A percentile compares a stretch with the other conserved stretches of the same genome.
phyloP scores from a whole-genome alignment of 108 stramenopile species.

The Fistulifera solaris region DNA sequence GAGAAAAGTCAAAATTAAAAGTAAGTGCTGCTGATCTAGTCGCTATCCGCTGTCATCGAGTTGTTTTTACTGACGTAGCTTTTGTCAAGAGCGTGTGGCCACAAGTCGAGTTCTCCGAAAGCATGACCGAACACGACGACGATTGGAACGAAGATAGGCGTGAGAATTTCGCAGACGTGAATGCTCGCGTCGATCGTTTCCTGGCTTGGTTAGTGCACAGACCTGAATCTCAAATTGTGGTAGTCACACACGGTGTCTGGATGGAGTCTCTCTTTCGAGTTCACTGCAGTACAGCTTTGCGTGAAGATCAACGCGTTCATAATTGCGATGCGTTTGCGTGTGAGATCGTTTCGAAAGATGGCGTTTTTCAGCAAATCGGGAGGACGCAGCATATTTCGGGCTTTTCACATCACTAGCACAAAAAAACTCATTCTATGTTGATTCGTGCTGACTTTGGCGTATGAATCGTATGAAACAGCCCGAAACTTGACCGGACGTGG shows the following conservation, averaged over 20 bases:
- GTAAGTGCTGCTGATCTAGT: conserved; percentile 11
- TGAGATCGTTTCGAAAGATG: conserved; percentile 21
- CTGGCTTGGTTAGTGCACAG: conserved; percentile 29
- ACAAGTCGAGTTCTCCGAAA: conserved; percentile 30
- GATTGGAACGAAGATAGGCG: conserved; percentile 43
- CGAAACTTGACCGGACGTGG: too few relatives aligned
- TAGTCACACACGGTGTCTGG: conserved; percentile 79
- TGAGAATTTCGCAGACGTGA: conserved; percentile 41
- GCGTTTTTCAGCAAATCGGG: conserved; percentile 8
- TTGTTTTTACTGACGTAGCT: not conserved
- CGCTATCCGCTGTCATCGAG: not conserved
- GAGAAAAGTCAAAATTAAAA: conserved; percentile 28
- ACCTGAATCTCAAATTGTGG: conserved; percentile 42
- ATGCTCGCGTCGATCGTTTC: conserved; percentile 34
- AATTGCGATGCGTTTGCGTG: conserved; percentile 66
- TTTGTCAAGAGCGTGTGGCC: conserved; percentile 33
- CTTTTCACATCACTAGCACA: too few relatives aligned
- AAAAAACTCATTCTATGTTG: too few relatives aligned
- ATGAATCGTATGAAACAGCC: too few relatives aligned
- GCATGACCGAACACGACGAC: conserved; percentile 48
- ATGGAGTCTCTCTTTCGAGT: conserved; percentile 52
- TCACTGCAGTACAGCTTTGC: conserved; percentile 27
- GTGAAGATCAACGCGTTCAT: conserved; percentile 48
- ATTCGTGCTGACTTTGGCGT: too few relatives aligned
- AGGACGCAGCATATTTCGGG: too few relatives aligned